Percentiles rank a stretch among this genome's conserved stretches.
phyloP scores from a whole-genome alignment of 805 yeast genomes.

The Candida pini region DNA sequence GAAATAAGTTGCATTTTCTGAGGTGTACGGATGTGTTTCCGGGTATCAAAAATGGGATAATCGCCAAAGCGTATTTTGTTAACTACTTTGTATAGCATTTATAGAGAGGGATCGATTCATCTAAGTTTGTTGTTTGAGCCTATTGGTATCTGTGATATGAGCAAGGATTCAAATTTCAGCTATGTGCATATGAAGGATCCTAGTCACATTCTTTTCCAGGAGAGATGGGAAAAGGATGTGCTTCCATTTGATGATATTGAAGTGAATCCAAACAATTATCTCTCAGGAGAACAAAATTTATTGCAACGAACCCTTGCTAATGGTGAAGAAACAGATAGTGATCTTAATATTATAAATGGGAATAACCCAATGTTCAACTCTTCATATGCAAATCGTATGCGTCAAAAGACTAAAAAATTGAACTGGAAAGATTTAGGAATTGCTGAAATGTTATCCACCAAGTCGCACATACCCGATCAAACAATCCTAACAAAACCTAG shows the following conservation, averaged over 20 bases:
- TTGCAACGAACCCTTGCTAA: constrained; percentile 24
- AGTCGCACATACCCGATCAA: constrained; percentile 16
- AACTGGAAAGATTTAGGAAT: constrained; percentile 29
- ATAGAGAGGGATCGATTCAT: too few species aligned
- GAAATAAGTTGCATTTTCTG: too few species aligned
- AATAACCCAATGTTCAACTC: constrained; percentile 25
- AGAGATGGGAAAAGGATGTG: constrained; percentile 27
- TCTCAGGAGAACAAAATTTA: constrained; percentile 16
- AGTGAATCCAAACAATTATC: constrained; percentile 14
- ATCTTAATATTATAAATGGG: constrained; percentile 17
- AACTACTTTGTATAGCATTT: too few species aligned
- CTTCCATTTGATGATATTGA: constrained; percentile 30
- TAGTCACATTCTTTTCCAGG: constrained; percentile 25
- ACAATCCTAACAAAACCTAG: constrained; percentile 22
- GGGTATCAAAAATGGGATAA: too few species aligned
- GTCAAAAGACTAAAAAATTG: constrained; percentile 21
- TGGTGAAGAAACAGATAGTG: constrained; percentile 24
- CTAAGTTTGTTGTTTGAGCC: neutral
- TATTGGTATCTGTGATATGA: constrained; percentile 11
- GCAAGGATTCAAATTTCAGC: constrained; percentile 23
- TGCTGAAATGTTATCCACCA: constrained; percentile 14
- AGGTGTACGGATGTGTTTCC: too few species aligned
- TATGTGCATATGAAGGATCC: constrained; percentile 28
- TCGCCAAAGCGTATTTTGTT: too few species aligned
- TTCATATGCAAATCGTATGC: constrained; percentile 21